These are phyloP conservation scores for Trichothecium sympodiale DNA, from an alignment of 2,329 filamentous ascomycete species.

Conservation along the genomic window DNA sequence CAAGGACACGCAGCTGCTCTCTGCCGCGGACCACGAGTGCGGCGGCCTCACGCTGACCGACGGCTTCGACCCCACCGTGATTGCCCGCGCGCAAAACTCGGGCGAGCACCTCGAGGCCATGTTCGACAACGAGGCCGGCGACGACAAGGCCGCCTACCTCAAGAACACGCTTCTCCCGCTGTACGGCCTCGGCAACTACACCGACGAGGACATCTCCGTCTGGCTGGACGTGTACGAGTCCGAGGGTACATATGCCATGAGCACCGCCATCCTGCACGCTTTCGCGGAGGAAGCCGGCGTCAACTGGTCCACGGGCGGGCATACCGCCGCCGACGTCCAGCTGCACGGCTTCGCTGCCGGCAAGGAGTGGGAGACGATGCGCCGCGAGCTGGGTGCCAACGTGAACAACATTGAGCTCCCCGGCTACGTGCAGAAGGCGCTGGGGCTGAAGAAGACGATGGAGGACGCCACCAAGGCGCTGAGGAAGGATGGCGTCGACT, in stretches of 20 bases:
- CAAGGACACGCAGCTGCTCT: constrained; percentile 14
- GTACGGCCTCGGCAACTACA: constrained; percentile 9
- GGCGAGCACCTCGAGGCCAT: constrained; percentile 7
- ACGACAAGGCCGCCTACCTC: constrained; percentile 8
- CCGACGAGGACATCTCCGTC: constrained; percentile 6
- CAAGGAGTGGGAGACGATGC: constrained; percentile 5
- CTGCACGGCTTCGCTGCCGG: constrained; percentile 11
- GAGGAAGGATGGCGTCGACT: constrained; percentile 11
- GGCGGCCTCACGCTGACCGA: constrained; percentile 12
- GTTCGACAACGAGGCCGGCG: constrained; percentile 8
- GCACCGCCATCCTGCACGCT: constrained; percentile 6
- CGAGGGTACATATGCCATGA: constrained; percentile 5
- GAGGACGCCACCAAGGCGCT: constrained; percentile 10
- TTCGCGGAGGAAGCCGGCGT: constrained; percentile 8
- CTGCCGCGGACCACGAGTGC: constrained; percentile 14
- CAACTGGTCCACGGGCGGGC: constrained; percentile 11
- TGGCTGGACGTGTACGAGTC: constrained; percentile 6
- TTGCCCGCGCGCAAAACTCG: constrained; percentile 8
- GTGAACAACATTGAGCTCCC: constrained; percentile 16
- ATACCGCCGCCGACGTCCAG: constrained; percentile 11
- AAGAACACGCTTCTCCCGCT: constrained; percentile 6
- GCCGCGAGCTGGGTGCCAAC: constrained; percentile 11
- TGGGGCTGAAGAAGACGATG: constrained; percentile 6
- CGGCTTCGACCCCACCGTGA: constrained; percentile 10
- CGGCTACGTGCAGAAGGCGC: constrained; percentile 12